These are phyloP conservation scores for Zizania latifolia DNA, from an alignment of 176 grass and related monocot species.

Conservation along the genomic window DNA sequence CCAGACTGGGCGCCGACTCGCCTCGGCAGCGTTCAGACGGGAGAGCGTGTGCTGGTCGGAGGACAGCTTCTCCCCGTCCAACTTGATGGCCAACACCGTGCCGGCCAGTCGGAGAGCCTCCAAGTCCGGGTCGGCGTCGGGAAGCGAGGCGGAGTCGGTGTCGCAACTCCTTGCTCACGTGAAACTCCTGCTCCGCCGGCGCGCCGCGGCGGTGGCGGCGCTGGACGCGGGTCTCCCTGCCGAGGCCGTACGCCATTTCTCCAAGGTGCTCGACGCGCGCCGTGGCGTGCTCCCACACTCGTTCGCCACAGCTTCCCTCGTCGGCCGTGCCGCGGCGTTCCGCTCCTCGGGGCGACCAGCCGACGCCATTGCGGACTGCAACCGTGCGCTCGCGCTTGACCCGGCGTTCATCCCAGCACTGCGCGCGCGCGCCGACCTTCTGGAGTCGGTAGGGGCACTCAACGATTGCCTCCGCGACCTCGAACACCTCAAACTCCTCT, in stretches of 20 bases:
- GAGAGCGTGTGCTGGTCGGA: constrained; percentile 78
- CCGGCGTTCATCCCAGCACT: constrained; percentile 89
- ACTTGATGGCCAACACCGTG: background rate
- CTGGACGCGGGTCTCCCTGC: constrained; percentile 56
- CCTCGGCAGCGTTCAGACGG: constrained; percentile 69
- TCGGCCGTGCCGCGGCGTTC: constrained; percentile 73
- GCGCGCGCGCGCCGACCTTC: constrained; percentile 67
- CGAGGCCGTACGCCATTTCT: constrained; percentile 78
- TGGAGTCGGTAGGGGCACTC: constrained; percentile 44
- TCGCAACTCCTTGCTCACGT: constrained; percentile 65
- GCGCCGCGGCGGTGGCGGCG: constrained; percentile 64
- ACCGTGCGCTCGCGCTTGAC: constrained; percentile 76
- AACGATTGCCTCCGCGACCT: constrained; percentile 78
- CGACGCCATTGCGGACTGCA: constrained; percentile 83
- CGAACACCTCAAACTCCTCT: constrained; percentile 91
- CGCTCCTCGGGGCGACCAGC: constrained; percentile 42
- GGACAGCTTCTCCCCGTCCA: constrained; percentile 57
- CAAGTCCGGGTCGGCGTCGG: constrained; percentile 7
- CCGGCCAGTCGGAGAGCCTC: background rate
- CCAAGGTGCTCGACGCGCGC: constrained; percentile 78
- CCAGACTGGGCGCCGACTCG: constrained; percentile 73
- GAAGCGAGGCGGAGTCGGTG: constrained; percentile 46
- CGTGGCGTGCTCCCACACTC: constrained; percentile 61
- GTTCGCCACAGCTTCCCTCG: constrained; percentile 72
- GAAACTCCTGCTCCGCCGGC: constrained; percentile 70